Conservation (phyloP, 2,329 filamentous ascomycete genomes). For the Botrytis medusae region DNA sequence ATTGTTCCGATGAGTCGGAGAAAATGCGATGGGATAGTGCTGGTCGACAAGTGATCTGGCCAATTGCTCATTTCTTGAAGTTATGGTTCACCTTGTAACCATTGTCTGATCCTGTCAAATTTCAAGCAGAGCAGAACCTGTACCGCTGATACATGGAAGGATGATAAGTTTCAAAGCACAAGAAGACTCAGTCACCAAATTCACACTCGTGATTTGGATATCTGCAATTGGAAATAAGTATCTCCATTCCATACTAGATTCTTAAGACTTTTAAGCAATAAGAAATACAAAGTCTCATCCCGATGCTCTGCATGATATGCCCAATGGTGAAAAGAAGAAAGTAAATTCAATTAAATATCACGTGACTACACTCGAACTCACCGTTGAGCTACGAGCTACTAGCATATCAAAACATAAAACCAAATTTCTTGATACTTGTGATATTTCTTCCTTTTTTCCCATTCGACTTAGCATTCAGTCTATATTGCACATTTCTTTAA, state of each 20-base stretch:
- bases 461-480: background rate
- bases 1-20: background rate
- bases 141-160: background rate
- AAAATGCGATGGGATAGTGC: background rate
- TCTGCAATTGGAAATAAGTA: background rate
- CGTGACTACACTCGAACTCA: background rate
- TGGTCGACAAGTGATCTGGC: background rate
- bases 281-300: background rate
- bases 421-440: background rate
- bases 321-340: background rate
- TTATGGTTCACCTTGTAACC: conserved; percentile 8
- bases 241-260: background rate
- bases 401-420: background rate
- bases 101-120: background rate
- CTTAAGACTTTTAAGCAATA: background rate
- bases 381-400: background rate
- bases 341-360: background rate
- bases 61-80: background rate
- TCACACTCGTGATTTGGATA: background rate
- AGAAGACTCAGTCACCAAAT: background rate
- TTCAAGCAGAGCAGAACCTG: background rate
- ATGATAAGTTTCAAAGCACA: background rate
- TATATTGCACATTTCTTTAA: background rate
- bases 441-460: background rate
- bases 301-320: background rate